Conservation (phyloP, 768 basidiomycete genomes). For the Daedalea quercina region DNA sequence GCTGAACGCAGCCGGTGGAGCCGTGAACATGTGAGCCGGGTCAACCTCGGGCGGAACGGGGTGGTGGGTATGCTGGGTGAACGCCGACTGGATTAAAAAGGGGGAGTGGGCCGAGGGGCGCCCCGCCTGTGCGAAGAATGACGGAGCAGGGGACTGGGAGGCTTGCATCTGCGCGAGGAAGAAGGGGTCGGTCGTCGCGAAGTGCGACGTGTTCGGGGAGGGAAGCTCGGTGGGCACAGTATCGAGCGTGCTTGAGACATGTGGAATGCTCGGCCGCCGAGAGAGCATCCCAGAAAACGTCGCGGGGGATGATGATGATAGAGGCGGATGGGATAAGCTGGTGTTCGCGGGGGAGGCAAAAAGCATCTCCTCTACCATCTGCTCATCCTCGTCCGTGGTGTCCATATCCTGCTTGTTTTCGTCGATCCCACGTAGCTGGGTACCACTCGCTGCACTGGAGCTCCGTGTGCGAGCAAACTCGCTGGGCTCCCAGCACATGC, state of each 20-base stretch:
- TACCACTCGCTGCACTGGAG: constrained; percentile 17
- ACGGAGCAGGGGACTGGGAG: constrained; percentile 19
- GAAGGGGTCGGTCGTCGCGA: constrained; percentile 44
- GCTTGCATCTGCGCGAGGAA: constrained; percentile 38
- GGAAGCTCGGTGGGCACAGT: constrained; percentile 18
- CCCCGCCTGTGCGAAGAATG: constrained; percentile 33
- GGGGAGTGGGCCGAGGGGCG: constrained; percentile 33
- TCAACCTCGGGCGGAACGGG: constrained; percentile 1
- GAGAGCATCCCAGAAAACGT: neutral
- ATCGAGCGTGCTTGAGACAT: constrained; percentile 19
- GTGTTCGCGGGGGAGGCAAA: constrained; percentile 23
- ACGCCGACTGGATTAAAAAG: constrained; percentile 20
- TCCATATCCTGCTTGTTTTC: constrained; percentile 26
- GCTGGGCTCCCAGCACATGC: constrained; percentile 17
- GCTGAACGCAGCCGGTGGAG: neutral
- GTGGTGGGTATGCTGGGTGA: neutral
- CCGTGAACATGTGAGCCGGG: constrained; percentile 3
- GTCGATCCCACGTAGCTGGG: constrained; percentile 18
- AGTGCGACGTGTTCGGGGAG: constrained; percentile 26
- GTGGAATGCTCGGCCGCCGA: constrained; percentile 10
- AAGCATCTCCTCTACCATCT: constrained; percentile 40
- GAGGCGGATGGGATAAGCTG: constrained; percentile 15
- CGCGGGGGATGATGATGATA: constrained; percentile 7
- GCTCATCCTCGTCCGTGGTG: constrained; percentile 39
- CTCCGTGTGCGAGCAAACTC: constrained; percentile 23